phyloP scores from a whole-genome alignment of 2,329 filamentous ascomycete species.

The Pseudopyricularia javanii region DNA sequence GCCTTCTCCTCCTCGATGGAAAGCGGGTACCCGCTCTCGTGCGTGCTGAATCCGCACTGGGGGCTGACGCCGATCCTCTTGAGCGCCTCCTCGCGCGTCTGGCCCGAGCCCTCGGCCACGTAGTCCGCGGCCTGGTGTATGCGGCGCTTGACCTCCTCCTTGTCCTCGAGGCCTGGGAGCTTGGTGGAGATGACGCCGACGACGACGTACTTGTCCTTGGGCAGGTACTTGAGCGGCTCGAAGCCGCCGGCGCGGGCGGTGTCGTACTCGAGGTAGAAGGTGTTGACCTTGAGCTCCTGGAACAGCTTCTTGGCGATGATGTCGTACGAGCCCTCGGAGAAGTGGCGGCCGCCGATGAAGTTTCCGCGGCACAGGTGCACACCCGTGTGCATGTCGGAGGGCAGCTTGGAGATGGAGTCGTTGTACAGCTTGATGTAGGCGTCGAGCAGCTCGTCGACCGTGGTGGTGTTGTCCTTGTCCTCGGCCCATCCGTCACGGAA shows the following conservation, averaged over 20 bases:
- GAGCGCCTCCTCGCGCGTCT: constrained; percentile 54
- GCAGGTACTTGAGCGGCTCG: constrained; percentile 49
- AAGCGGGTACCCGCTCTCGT: constrained; percentile 61
- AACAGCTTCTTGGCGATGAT: constrained; percentile 56
- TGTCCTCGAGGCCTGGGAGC: constrained; percentile 47
- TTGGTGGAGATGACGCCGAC: constrained; percentile 54
- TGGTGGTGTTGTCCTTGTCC: constrained; percentile 55
- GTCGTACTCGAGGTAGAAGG: constrained; percentile 60
- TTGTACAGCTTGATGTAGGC: constrained; percentile 71
- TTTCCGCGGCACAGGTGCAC: constrained; percentile 64
- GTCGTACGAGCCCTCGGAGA: constrained; percentile 56
- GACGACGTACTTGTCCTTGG: constrained; percentile 49
- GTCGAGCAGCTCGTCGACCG: constrained; percentile 59
- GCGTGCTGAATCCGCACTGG: constrained; percentile 64
- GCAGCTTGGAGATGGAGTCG: constrained; percentile 50
- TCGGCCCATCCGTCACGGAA: constrained; percentile 59
- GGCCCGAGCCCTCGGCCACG: constrained; percentile 54
- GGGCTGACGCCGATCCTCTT: constrained; percentile 57
- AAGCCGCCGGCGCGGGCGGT: constrained; percentile 53
- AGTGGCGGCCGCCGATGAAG: constrained; percentile 54
- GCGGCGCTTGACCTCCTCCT: constrained; percentile 48
- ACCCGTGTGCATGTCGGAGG: constrained; percentile 61
- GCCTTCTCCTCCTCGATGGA: constrained; percentile 58
- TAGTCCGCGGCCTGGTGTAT: constrained; percentile 52
- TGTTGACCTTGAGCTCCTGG: constrained; percentile 48